Evolutionary conservation across 805 yeast genomes (phyloP), one percentile per base, ranked within the genome.

Genomic region (Saccharomycopsis babjevae): DNA sequence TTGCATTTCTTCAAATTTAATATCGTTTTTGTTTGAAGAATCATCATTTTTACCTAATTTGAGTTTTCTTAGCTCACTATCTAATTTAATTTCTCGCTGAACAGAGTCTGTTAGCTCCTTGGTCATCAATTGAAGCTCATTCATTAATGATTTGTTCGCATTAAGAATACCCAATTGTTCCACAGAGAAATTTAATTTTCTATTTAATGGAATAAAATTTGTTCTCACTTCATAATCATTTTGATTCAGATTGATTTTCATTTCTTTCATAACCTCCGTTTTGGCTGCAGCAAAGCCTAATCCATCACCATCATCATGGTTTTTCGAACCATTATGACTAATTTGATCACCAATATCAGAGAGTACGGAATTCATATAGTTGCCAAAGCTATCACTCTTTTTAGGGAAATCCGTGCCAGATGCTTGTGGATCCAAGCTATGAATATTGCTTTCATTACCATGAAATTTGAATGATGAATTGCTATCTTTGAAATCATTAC

Each of bases 31-130:
- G 32, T 50, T 39, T 6, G 22, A 25, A 20, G 40, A 30, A 34
- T 59, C 20, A 54, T 59, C 60, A 58, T 28, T 58, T 57, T 56
- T 15, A 38, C 18, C 38, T 59, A 46, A 22, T 22, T 15, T 59
- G 8, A 11, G 16, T 40, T 60, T 56, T 46, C 70, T 70, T 32
- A 82, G 60, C 54, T 72, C 76, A 57, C 74, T 73, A 67, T 85
- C 91, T 54, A 88, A 68, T 20, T 75, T 69, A n/a, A 86, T 74
- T 69, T 88, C 96, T 50, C 94, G 74, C 59, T 82, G 79, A 55
- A 88, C 85, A 0, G 92, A 84, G 28, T 82, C 82, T 0, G 91
- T 92, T 57, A 88, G 74, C 67, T 88, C 96, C 30, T 81, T 79
- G 0, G 92, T 84, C 1, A 88, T 85, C 28, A 86, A 67, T 62